Evolutionary conservation across 2,329 filamentous ascomycete genomes (phyloP).

Genomic region (Colletotrichum simmondsii): DNA sequence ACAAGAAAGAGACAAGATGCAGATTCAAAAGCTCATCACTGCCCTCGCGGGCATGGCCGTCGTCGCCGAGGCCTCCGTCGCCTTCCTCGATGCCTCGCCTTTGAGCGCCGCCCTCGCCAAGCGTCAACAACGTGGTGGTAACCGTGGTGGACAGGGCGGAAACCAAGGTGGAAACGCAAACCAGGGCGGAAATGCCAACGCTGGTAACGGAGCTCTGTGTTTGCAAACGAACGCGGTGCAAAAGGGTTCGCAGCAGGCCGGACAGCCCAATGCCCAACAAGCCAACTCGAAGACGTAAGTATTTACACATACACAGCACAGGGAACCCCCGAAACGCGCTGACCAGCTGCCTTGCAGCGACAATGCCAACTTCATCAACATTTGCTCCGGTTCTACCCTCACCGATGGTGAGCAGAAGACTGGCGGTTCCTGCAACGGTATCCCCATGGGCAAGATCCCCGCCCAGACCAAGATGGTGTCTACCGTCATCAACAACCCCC

Average conservation of each 20-base stretch:
- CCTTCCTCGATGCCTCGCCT: conserved; percentile 48
- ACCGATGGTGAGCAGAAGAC: conserved; percentile 71
- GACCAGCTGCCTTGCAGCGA: conserved; percentile 52
- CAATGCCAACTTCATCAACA: conserved; percentile 72
- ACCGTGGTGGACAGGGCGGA: conserved; percentile 35
- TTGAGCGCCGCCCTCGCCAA: conserved; percentile 50
- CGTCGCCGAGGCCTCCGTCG: conserved; percentile 56
- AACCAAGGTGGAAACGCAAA: conserved; percentile 38
- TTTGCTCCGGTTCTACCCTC: conserved; percentile 63
- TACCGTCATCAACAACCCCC: conserved; percentile 62
- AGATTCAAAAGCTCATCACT: conserved; percentile 58
- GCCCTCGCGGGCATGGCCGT: conserved; percentile 60
- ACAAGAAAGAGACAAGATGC: conserved; percentile 54
- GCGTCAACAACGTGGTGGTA: conserved; percentile 48
- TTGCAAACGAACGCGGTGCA: conserved; percentile 52
- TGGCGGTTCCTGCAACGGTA: conserved; percentile 72
- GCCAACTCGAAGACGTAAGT: conserved; percentile 63
- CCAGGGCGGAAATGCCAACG: conserved; percentile 30
- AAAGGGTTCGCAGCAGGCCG: conserved; percentile 59
- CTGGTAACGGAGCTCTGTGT: conserved; percentile 25
- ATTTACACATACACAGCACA: neutral
- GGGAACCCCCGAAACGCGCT: neutral
- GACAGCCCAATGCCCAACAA: conserved; percentile 59
- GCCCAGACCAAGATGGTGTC: conserved; percentile 67
- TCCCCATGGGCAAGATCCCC: conserved; percentile 71